Percentiles rank a stretch among this genome's conserved stretches.
These are phyloP conservation scores for Botryotinia narcissicola DNA, from an alignment of 2,329 filamentous ascomycete genomes.

Conservation along the genomic window DNA sequence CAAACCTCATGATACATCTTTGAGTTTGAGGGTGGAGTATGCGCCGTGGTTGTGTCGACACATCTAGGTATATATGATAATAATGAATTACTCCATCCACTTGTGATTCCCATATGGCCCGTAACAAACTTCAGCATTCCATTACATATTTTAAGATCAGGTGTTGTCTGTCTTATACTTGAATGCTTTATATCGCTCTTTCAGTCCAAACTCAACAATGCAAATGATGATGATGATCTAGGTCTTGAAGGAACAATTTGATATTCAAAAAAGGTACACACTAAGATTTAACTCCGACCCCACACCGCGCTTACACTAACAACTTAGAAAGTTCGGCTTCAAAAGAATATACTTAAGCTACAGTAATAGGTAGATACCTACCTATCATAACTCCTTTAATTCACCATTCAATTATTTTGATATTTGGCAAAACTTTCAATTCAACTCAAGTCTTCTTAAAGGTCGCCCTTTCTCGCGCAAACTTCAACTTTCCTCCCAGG, in stretches of 20 bases:
- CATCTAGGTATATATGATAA: neutral
- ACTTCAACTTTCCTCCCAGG: neutral
- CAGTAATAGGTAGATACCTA: neutral
- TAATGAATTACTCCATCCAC: neutral
- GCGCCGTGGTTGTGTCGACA: neutral
- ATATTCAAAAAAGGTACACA: neutral
- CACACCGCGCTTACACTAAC: neutral
- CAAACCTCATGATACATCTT: neutral
- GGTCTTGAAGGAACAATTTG: neutral
- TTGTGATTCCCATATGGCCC: neutral
- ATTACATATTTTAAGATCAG: neutral
- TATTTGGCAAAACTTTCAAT: neutral
- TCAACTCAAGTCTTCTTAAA: neutral
- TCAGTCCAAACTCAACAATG: neutral
- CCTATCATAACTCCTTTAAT: neutral
- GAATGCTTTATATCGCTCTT: neutral
- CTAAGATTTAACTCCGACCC: neutral
- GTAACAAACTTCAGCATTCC: neutral
- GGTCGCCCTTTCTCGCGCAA: neutral
- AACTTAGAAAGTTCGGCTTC: neutral
- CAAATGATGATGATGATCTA: neutral
- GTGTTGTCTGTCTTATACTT: neutral
- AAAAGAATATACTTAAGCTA: neutral
- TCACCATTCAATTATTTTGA: neutral
- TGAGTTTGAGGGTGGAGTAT: neutral